phyloP scores from a whole-genome alignment of 1,284 basidiomycete species.

The Microbotryomycetes sp. region DNA sequence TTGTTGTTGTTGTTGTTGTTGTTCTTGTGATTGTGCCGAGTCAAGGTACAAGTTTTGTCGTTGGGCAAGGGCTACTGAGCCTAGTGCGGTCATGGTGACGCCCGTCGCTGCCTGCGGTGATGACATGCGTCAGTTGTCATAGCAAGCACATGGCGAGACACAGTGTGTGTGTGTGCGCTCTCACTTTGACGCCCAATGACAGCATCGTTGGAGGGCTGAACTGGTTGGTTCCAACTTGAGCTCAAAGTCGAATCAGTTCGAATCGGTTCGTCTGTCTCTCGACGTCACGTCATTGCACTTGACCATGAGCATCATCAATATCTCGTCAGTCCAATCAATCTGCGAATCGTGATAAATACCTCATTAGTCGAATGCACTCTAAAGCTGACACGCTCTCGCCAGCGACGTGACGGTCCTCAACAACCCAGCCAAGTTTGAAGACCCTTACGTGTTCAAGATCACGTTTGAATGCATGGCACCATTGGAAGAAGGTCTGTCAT shows the following conservation, averaged over 20 bases:
- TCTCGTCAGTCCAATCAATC: conserved; percentile 17
- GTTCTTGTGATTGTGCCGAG: not conserved
- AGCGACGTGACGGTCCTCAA: conserved; percentile 56
- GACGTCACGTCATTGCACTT: too few species aligned
- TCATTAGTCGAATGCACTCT: not conserved
- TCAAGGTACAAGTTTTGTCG: not conserved
- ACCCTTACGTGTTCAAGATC: conserved; percentile 88
- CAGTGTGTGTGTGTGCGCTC: too few species aligned
- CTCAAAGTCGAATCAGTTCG: too few species aligned
- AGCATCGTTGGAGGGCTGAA: too few species aligned
- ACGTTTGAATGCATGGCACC: conserved; percentile 96
- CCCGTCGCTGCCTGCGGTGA: not conserved
- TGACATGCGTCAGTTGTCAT: not conserved
- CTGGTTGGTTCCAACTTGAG: too few species aligned
- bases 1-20: not conserved
- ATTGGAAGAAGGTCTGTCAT: conserved; percentile 67
- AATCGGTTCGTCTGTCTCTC: too few species aligned
- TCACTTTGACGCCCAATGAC: not conserved
- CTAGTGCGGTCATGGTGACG: not conserved
- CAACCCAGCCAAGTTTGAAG: conserved; percentile 85
- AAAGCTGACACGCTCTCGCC: not conserved
- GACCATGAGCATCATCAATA: conserved; percentile 34
- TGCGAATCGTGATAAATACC: not conserved
- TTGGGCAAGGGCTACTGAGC: not conserved
- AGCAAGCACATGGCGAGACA: not conserved